Conservation (phyloP, 2,329 filamentous ascomycete genomes). For the Ophiostoma ulmi region DNA sequence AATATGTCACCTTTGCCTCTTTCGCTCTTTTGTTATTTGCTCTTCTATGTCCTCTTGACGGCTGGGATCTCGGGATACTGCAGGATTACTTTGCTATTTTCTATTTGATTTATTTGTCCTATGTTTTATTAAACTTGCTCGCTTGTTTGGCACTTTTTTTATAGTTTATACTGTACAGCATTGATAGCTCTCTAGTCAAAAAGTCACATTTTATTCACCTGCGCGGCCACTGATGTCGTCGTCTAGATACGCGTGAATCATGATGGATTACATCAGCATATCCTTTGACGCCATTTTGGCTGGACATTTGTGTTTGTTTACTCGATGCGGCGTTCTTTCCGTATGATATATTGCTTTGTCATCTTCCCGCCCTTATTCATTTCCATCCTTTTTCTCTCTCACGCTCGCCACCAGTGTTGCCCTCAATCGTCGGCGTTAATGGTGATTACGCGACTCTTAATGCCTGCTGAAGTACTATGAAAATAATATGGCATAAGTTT, state of each 20-base stretch:
- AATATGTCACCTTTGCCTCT: neutral
- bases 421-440: neutral
- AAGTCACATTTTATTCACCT: neutral
- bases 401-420: neutral
- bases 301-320: neutral
- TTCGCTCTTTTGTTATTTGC: neutral
- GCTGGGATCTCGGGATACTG: slow-evolving; percentile 13
- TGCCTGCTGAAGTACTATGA: neutral
- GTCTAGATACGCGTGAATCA: neutral
- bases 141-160: neutral
- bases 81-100: slow-evolving; percentile 3
- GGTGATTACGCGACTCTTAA: neutral
- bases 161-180: neutral
- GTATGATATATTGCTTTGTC: too few species aligned
- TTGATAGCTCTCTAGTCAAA: neutral
- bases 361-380: too few species aligned
- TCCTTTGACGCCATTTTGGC: neutral
- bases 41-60: slow-evolving; percentile 10
- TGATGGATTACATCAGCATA: neutral
- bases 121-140: neutral
- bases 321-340: neutral
- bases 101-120: neutral
- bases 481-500: neutral
- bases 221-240: neutral
- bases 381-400: neutral